These are phyloP conservation scores for Eutypella sp. DNA, from an alignment of 2,329 filamentous ascomycete genomes.

Conservation along the genomic window DNA sequence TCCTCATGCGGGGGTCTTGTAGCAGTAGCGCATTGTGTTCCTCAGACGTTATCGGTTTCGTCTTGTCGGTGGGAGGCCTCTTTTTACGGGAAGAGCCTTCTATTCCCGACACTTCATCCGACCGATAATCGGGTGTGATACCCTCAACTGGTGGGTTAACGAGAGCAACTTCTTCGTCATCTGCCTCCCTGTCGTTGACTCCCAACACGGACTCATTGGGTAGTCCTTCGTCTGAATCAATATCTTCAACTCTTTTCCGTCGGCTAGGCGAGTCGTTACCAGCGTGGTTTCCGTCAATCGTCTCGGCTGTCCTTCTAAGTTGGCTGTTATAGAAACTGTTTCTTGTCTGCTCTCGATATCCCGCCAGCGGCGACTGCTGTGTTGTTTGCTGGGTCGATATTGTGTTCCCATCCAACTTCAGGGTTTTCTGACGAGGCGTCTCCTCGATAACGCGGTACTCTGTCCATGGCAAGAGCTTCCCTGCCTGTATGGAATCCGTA, in stretches of 20 bases:
- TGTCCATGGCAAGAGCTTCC: slow-evolving; percentile 79
- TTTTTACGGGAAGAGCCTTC: not conserved
- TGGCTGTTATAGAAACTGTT: slow-evolving; percentile 79
- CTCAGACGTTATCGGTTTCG: slow-evolving; percentile 66
- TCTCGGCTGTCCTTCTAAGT: slow-evolving; percentile 39
- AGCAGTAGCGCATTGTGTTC: slow-evolving; percentile 86
- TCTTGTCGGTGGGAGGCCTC: slow-evolving; percentile 9
- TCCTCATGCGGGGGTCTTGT: slow-evolving; percentile 77
- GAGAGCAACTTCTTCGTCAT: slow-evolving; percentile 6
- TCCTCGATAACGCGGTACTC: slow-evolving; percentile 81
- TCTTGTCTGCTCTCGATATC: slow-evolving; percentile 78
- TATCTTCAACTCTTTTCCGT: not conserved
- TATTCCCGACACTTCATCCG: not conserved
- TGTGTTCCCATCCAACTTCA: slow-evolving; percentile 57
- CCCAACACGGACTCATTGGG: not conserved
- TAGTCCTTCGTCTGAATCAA: not conserved
- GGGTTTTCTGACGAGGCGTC: slow-evolving; percentile 72
- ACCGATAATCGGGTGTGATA: not conserved
- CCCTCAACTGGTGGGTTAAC: slow-evolving; percentile 4
- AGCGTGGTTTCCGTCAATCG: slow-evolving; percentile 14
- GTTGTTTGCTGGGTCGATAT: slow-evolving; percentile 62
- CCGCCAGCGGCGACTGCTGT: slow-evolving; percentile 40
- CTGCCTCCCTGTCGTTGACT: not conserved
- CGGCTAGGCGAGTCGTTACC: slow-evolving; percentile 12
- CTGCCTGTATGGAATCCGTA: slow-evolving; percentile 78